Evolutionary conservation across 331 rosid species (phyloP), one percentile per base, ranked within the genome.

Genomic region (Ulmus americana): DNA sequence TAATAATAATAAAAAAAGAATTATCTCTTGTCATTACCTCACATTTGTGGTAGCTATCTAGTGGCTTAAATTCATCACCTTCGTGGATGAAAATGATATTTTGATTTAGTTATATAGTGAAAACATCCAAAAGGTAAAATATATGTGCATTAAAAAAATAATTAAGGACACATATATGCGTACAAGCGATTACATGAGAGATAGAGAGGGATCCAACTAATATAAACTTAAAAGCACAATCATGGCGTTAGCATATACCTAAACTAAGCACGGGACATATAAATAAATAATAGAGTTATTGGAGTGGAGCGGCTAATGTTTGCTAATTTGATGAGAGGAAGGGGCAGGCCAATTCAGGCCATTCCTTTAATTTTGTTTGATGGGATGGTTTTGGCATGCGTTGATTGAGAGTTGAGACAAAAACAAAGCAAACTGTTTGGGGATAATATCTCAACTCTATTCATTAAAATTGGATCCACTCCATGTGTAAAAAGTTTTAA

Each of bases 231-330:
- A 43, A 60, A 11, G 10, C 35, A 6, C n/a, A 63, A 48, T 14
- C 45, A 39, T 64, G 46, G 48, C 47, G n/a, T 64, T 64, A 49
- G 58, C 20, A 38, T 64, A 10, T 65, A 18, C 70, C 22, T 28
- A 22, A 59, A 45, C 1, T 10, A 48, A 48, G 13, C 61, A 51
- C 48, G 48, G 59, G 35, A 16, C 38, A 11, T 2, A 6, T 28
- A 45, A 6, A 20, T 63, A 8, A 63, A 5, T 28, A 6, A 6
- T 7, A 3, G 12, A 51, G 6, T 40, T 41, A 39, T 14, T 40
- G 11, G 39, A 16, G 61, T 15, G 10, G 50, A 41, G 20, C 20
- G 20, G 40, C 40, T 47, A 18, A 53, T 42, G 70, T 10, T 10
- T 65, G 43, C 15, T 45, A 38, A 6, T 55, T 42, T 6, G 22